Base-by-base conservation (phyloP, 2,329 filamentous ascomycete genomes). In the Ophiobolus disseminans region DNA sequence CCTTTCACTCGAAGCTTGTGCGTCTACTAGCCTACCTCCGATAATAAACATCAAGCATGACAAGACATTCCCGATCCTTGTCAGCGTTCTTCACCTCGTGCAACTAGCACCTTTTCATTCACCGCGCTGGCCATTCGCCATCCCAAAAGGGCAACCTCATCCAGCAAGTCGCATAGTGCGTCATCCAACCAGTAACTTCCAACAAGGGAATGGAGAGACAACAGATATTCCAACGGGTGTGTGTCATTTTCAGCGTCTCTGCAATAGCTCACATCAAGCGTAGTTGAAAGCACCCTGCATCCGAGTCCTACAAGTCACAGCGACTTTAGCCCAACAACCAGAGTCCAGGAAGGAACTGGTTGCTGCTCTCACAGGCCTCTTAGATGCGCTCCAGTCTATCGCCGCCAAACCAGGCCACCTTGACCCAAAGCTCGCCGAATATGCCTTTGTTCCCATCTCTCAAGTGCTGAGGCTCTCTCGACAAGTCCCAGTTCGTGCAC, bases 381-480 rank as follows among this genome's bases (percentile, higher is more conserved):
- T 80, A 9, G 57, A 68, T 6, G 68, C 70, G 13, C 70, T 85
- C 1, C 50, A 60, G 17, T 38, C 58, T 0, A 48, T 75, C 38
- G 50, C 57, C 13, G 60, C 66, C 17, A 63, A 62, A 6, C 70
- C 75, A 26, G 63, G 73, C 55, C 61, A 68, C 1, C 69, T 97
- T 14, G 90, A 97, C 69, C 82, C 86, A 42, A 93, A 91, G 69
- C 77, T 97, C 14, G 91, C 92, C 11, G 92, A 97, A 76, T 99
- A 97, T 78, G 83, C 89, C 65, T 97, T 97, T 78, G 96, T 97
- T 55, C 94, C 94, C 0, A 78, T 99, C 0, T 91, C 90, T 0
- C 88, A 94, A 60, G 85, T 97, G 30, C 87, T 99, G 62, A 87
- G 90, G 49, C 82, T 86, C 54, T 87, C 90, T 58, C 84, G 88